These are phyloP conservation scores for Pythium volutum DNA, from an alignment of 352 stramenopile species.

Conservation along the genomic window DNA sequence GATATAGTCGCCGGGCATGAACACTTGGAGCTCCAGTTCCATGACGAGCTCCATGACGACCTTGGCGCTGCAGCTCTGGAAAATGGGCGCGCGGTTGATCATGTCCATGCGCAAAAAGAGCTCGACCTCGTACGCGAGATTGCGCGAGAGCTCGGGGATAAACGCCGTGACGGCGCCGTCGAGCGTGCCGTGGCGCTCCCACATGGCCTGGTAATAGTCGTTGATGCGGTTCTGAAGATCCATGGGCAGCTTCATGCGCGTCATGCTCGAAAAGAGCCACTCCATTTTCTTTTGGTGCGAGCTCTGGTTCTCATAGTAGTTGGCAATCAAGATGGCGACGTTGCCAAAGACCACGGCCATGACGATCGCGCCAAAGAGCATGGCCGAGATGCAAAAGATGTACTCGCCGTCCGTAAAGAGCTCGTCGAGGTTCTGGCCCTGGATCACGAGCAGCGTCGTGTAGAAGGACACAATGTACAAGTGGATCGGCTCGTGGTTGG, in stretches of 20 bases:
- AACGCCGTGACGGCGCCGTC: constrained; percentile 74
- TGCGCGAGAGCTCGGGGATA: constrained; percentile 75
- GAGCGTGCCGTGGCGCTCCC: constrained; percentile 76
- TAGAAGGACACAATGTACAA: constrained; percentile 72
- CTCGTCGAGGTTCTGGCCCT: constrained; percentile 67
- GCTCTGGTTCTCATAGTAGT: constrained; percentile 84
- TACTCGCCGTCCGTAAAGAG: constrained; percentile 71
- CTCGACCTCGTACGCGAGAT: constrained; percentile 81
- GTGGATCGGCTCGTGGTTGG: constrained; percentile 30
- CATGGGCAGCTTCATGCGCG: constrained; percentile 68
- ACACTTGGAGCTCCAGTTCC: constrained; percentile 78
- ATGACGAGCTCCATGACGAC: constrained; percentile 83
- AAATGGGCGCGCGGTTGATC: constrained; percentile 85
- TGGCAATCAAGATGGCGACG: constrained; percentile 80
- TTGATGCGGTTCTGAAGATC: constrained; percentile 83
- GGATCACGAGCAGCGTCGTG: constrained; percentile 64
- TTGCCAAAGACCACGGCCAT: constrained; percentile 89
- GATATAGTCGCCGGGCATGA: constrained; percentile 84
- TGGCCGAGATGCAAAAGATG: constrained; percentile 62
- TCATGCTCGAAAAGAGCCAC: constrained; percentile 83
- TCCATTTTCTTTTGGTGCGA: constrained; percentile 87
- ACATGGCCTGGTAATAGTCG: constrained; percentile 86
- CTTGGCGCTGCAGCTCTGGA: constrained; percentile 77
- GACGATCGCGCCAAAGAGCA: constrained; percentile 70
- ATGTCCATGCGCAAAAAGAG: constrained; percentile 84